phyloP scores from a whole-genome alignment of 2,329 filamentous ascomycete species.

The Nemania sp. region DNA sequence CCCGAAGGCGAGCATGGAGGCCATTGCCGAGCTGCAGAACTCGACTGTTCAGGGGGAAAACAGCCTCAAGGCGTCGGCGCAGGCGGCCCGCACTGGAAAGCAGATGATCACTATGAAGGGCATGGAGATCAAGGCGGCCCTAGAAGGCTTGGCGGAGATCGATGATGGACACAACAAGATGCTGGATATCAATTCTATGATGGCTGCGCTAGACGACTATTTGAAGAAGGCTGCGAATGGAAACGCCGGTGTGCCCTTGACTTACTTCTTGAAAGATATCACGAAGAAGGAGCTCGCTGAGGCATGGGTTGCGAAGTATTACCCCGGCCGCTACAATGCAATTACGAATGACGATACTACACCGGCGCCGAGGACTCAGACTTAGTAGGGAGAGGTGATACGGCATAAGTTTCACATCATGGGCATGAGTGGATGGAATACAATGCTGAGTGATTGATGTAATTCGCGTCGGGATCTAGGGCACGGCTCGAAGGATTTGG shows the following conservation, averaged over 20 bases:
- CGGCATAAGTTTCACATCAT: too few species aligned
- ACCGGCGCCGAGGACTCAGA: not conserved
- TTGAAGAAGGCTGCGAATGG: slow-evolving; percentile 26
- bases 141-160: slow-evolving; percentile 18
- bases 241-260: slow-evolving; percentile 22
- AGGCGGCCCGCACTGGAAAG: slow-evolving; percentile 17
- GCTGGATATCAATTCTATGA: slow-evolving; percentile 27
- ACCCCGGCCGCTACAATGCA: slow-evolving; percentile 15
- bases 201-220: slow-evolving; percentile 28
- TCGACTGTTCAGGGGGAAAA: slow-evolving; percentile 13
- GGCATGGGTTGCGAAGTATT: slow-evolving; percentile 27
- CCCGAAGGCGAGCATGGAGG: slow-evolving; percentile 18
- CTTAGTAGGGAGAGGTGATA: not conserved
- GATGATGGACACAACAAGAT: slow-evolving; percentile 27
- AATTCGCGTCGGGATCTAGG: not conserved
- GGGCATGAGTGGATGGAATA: not conserved
- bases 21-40: slow-evolving; percentile 18
- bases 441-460: not conserved
- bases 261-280: slow-evolving; percentile 27
- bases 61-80: slow-evolving; percentile 16
- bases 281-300: slow-evolving; percentile 24
- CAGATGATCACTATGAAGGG: slow-evolving; percentile 18
- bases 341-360: slow-evolving; percentile 19
- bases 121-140: slow-evolving; percentile 15
- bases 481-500: not conserved